phyloP scores from a whole-genome alignment of 148 eudicot genomes.

The Cornus florida region DNA sequence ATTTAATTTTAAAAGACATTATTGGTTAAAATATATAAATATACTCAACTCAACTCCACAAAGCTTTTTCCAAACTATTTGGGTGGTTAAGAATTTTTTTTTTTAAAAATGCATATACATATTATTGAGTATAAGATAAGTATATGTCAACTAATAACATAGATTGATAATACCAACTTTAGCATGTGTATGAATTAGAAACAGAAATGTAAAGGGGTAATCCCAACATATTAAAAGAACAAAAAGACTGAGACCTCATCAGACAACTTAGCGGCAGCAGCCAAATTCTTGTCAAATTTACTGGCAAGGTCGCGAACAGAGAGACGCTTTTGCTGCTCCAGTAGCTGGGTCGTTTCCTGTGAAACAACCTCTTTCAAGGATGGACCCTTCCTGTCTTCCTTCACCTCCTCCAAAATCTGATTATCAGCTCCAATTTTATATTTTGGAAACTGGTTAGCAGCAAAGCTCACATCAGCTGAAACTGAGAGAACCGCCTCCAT shows the following conservation, averaged over 20 bases:
- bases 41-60: not conserved
- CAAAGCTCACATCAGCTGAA: slow-evolving; percentile 86
- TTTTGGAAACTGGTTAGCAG: slow-evolving; percentile 68
- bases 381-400: slow-evolving; percentile 58
- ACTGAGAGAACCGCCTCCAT: slow-evolving; percentile 57
- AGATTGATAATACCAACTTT: not conserved
- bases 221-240: not conserved
- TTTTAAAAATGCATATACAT: not conserved
- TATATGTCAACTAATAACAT: not conserved
- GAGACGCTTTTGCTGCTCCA: slow-evolving; percentile 85
- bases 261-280: slow-evolving; percentile 85
- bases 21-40: not conserved
- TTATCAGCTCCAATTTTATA: slow-evolving; percentile 86
- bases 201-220: not conserved
- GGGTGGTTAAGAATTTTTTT: too few relatives aligned
- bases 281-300: slow-evolving; percentile 92
- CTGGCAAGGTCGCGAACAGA: slow-evolving; percentile 95
- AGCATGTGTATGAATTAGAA: not conserved
- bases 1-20: not conserved
- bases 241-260: slow-evolving; percentile 57
- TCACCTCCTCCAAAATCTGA: slow-evolving; percentile 80
- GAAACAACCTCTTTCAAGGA: slow-evolving; percentile 77
- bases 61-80: too few relatives aligned
- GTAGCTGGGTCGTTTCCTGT: slow-evolving; percentile 66
- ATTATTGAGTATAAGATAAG: not conserved